Percentiles rank a stretch among this genome's conserved stretches.
phyloP scores from a whole-genome alignment of 306 rosid genomes.

The Prunus dulcis region DNA sequence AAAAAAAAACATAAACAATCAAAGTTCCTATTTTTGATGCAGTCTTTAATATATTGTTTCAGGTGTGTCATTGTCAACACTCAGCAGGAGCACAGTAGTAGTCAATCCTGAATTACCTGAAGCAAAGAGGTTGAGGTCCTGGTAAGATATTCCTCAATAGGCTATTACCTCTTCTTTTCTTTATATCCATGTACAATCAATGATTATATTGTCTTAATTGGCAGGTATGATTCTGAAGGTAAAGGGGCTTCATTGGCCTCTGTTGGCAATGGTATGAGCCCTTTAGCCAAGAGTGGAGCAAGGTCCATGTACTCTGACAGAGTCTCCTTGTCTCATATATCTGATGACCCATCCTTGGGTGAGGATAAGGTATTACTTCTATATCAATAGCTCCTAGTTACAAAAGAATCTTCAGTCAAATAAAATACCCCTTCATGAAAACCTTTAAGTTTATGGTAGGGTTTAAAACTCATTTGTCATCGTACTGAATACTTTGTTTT shows the following conservation, averaged over 20 bases:
- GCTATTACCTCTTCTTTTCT: neutral
- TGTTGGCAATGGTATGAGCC: slow-evolving; percentile 52
- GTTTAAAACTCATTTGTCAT: neutral
- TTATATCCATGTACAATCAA: neutral
- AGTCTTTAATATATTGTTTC: slow-evolving; percentile 16
- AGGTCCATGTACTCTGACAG: slow-evolving; percentile 81
- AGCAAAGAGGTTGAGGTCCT: slow-evolving; percentile 65
- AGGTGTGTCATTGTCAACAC: slow-evolving; percentile 86
- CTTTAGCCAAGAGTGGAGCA: slow-evolving; percentile 39
- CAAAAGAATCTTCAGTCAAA: neutral
- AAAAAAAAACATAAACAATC: neutral
- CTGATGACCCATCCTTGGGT: slow-evolving; percentile 58
- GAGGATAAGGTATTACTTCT: slow-evolving; percentile 60
- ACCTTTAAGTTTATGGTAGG: neutral
- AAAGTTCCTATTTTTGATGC: neutral
- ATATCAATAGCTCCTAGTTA: neutral
- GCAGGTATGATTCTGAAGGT: slow-evolving; percentile 87
- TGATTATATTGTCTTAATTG: neutral
- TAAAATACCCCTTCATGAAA: neutral
- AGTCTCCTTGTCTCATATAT: slow-evolving; percentile 49
- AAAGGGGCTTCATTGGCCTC: slow-evolving; percentile 66
- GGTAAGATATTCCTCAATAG: slow-evolving; percentile 40
- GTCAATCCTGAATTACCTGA: slow-evolving; percentile 76
- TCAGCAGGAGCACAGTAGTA: slow-evolving; percentile 51
- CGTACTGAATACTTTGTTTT: neutral